Conservation (phyloP, 1,139 yeast species). For the Starmera stellimalicola region DNA sequence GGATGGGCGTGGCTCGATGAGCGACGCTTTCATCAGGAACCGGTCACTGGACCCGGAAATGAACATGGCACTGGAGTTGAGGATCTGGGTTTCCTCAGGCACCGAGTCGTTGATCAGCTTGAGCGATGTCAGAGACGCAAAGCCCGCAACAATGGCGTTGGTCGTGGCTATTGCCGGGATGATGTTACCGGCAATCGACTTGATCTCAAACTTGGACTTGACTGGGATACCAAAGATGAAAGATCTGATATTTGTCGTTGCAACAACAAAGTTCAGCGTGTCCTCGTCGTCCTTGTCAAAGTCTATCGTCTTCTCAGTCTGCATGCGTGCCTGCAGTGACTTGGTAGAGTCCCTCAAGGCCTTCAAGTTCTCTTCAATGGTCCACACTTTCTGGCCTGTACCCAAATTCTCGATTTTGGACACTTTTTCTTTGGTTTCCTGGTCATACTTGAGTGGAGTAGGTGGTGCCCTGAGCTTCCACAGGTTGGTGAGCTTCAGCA, state of each 20-base stretch:
- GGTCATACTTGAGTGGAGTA: conserved; percentile 37
- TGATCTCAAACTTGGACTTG: conserved; percentile 78
- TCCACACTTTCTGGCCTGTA: conserved; percentile 58
- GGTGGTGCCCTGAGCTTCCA: conserved; percentile 75
- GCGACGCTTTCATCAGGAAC: conserved; percentile 54
- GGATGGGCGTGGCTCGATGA: conserved; percentile 50
- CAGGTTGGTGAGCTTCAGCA: conserved; percentile 60
- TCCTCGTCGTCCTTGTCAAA: conserved; percentile 96
- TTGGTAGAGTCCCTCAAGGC: conserved; percentile 46
- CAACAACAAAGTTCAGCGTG: conserved; percentile 77
- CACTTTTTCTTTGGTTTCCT: conserved; percentile 15
- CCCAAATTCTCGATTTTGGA: conserved; percentile 21
- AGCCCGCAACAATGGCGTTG: conserved; percentile 89
- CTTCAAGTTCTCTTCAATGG: conserved; percentile 50
- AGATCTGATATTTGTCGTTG: conserved; percentile 82
- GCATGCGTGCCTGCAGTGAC: conserved; percentile 39
- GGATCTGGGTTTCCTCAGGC: conserved; percentile 18
- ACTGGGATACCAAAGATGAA: conserved; percentile 59
- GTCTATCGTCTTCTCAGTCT: conserved; percentile 36
- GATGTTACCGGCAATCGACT: conserved; percentile 94
- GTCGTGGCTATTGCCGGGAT: conserved; percentile 98
- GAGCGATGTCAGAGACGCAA: conserved; percentile 66
- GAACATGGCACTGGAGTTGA: conserved; percentile 43
- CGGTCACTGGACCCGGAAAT: conserved; percentile 63
- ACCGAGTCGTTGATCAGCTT: conserved; percentile 32